phyloP scores from a whole-genome alignment of 179 eudicot species.

The Camellia oleifera region DNA sequence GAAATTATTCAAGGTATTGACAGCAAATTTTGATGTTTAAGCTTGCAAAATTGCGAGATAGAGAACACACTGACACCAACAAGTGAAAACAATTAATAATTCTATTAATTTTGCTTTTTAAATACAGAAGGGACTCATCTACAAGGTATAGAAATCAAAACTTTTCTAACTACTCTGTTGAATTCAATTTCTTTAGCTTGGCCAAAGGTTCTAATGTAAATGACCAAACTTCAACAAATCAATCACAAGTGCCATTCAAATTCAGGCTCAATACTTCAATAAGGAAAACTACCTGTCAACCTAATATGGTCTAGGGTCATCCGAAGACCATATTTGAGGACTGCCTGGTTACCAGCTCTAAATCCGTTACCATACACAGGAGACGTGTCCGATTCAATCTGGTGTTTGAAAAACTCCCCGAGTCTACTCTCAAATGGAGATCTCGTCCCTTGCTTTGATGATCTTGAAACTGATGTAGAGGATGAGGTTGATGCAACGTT shows the following conservation, averaged over 20 bases:
- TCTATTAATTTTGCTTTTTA: constrained; percentile 8
- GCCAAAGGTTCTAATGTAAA: constrained; percentile 16
- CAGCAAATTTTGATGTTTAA: not conserved
- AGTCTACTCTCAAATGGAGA: constrained; percentile 77
- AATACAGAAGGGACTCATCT: constrained; percentile 16
- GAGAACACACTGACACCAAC: not conserved
- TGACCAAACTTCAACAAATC: constrained; percentile 13
- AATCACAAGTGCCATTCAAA: constrained; percentile 10
- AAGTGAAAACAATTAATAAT: not conserved
- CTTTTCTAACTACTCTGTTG: constrained; percentile 7
- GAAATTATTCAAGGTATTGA: not conserved
- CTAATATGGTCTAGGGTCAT: constrained; percentile 68
- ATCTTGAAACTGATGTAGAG: constrained; percentile 23
- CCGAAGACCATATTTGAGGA: constrained; percentile 59
- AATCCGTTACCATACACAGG: constrained; percentile 80
- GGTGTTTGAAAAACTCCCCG: constrained; percentile 71
- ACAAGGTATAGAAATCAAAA: constrained; percentile 9
- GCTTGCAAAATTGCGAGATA: not conserved
- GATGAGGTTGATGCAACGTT: constrained; percentile 41
- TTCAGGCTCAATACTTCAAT: constrained; percentile 21
- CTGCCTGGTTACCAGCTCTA: constrained; percentile 77
- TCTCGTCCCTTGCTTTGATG: constrained; percentile 39
- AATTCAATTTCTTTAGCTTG: constrained; percentile 5
- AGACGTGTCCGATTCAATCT: constrained; percentile 75
- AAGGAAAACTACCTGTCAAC: constrained; percentile 70